A percentile compares a stretch with the other conserved stretches of the same genome.
Conservation (phyloP, 2,329 filamentous ascomycete species). For the Dendryphion nanum region DNA sequence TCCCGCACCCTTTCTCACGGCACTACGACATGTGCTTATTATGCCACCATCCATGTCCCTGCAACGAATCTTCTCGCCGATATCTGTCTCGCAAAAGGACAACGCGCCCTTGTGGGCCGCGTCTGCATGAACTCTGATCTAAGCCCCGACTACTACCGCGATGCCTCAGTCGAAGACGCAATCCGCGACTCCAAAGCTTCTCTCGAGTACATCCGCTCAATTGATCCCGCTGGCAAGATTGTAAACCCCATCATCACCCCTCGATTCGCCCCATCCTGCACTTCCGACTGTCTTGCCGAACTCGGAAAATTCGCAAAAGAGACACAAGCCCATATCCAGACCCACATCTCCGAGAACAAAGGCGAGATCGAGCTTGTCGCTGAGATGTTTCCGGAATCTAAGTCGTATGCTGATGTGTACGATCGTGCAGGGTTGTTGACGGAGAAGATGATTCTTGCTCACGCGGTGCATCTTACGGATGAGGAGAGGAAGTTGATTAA, state of each 20-base stretch:
- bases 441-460: constrained; percentile 75
- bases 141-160: constrained; percentile 76
- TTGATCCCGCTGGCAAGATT: constrained; percentile 66
- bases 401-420: constrained; percentile 75
- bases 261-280: constrained; percentile 59
- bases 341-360: constrained; percentile 83
- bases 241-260: constrained; percentile 79
- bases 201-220: constrained; percentile 58
- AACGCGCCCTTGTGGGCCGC: constrained; percentile 85
- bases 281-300: constrained; percentile 53
- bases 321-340: constrained; percentile 71
- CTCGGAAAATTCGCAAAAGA: constrained; percentile 66
- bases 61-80: constrained; percentile 90
- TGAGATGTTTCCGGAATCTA: constrained; percentile 63
- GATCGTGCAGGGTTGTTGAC: constrained; percentile 70
- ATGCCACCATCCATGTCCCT: constrained; percentile 80
- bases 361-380: constrained; percentile 71
- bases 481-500: constrained; percentile 67
- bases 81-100: constrained; percentile 75
- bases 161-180: constrained; percentile 62
- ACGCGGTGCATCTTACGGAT: constrained; percentile 73
- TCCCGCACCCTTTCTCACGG: constrained; percentile 80
- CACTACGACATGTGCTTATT: constrained; percentile 94
- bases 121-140: constrained; percentile 91
- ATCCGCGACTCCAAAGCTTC: constrained; percentile 51